Evolutionary conservation across 257 asterid species (phyloP).

Genomic region (Euphrasia confusa): DNA sequence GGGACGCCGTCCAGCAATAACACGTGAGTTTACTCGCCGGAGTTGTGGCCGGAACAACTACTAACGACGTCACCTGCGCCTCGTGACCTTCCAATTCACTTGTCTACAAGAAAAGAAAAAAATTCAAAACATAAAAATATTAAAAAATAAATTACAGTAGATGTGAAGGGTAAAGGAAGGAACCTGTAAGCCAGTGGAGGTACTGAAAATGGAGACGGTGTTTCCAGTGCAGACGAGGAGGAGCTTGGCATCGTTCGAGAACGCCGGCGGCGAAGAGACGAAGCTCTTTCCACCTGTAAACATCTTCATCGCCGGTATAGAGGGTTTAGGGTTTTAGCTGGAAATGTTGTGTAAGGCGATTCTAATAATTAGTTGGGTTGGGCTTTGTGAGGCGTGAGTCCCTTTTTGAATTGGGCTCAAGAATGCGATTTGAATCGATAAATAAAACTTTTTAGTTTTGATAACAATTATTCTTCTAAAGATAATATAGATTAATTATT

Average conservation of each 20-base stretch:
- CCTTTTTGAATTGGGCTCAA: too few species aligned
- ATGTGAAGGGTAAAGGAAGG: not conserved
- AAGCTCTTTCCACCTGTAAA: constrained; percentile 75
- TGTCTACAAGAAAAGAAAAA: constrained; percentile 34
- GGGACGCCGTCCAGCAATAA: constrained; percentile 86
- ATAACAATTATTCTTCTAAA: too few species aligned
- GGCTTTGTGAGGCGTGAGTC: too few species aligned
- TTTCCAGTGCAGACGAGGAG: constrained; percentile 83
- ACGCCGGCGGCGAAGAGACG: constrained; percentile 80
- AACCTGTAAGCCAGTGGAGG: constrained; percentile 57
- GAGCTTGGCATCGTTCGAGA: constrained; percentile 75
- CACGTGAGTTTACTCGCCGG: constrained; percentile 46
- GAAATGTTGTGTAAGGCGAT: not conserved
- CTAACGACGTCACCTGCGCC: constrained; percentile 72
- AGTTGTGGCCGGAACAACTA: constrained; percentile 63
- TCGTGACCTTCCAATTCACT: constrained; percentile 83
- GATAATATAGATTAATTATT: too few species aligned
- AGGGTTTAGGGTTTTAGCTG: constrained; percentile 27
- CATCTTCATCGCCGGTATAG: constrained; percentile 27
- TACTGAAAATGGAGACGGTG: constrained; percentile 82
- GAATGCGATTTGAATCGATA: too few species aligned
- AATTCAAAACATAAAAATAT: too few species aligned
- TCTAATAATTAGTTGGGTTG: too few species aligned
- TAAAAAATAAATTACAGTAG: too few species aligned
- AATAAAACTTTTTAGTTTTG: too few species aligned